Conservation (phyloP, 345 rosid genomes). For the Combretum micranthum region DNA sequence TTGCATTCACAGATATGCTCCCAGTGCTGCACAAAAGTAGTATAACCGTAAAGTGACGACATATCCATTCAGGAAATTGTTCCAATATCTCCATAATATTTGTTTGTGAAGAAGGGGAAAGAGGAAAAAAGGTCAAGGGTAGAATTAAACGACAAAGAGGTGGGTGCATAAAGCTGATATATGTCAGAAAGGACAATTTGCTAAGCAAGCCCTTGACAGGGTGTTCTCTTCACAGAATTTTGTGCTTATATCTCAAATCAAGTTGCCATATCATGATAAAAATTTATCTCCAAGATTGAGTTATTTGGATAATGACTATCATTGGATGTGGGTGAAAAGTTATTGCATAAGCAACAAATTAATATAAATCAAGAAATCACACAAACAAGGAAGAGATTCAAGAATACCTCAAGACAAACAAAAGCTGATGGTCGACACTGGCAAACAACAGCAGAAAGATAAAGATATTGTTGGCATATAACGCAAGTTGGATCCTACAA, state of each 20-base stretch:
- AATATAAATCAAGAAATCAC: neutral
- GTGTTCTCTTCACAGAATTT: no score
- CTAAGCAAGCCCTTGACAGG: no score
- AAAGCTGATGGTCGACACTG: constrained; percentile 71
- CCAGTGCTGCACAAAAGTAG: constrained; percentile 67
- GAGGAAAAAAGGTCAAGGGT: neutral
- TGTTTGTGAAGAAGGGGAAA: neutral
- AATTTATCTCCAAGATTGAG: no score
- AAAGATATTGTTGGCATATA: constrained; percentile 84
- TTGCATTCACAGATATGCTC: constrained; percentile 86
- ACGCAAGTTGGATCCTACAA: constrained; percentile 84
- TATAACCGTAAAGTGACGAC: constrained; percentile 10
- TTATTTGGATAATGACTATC: neutral
- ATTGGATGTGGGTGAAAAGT: neutral
- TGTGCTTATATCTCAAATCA: no score
- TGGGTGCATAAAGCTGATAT: no score
- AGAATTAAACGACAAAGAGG: no score
- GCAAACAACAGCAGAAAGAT: constrained; percentile 79
- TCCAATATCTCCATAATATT: neutral
- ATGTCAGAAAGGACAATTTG: no score
- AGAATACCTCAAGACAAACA: constrained; percentile 88
- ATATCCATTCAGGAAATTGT: neutral
- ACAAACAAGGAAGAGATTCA: constrained; percentile 1
- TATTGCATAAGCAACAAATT: no score
- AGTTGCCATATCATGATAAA: no score